Conservation (phyloP, 768 basidiomycete genomes). For the Strobilomyces confusus region DNA sequence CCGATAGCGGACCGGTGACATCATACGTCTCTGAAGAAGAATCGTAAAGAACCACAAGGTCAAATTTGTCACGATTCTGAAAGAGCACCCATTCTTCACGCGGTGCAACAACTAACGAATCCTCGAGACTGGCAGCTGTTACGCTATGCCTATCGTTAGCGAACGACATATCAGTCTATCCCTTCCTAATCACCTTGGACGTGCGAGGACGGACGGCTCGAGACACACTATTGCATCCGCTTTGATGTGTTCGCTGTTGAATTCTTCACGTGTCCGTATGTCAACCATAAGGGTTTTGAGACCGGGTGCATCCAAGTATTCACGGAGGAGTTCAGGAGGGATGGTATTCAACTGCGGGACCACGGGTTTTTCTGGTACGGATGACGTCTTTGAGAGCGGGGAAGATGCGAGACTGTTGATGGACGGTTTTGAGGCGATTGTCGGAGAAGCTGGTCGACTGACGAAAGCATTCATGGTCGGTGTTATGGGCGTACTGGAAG, state of each 20-base stretch:
- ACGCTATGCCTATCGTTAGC: slow-evolving; percentile 44
- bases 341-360: slow-evolving; percentile 61
- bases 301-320: slow-evolving; percentile 49
- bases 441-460: slow-evolving; percentile 63
- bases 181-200: slow-evolving; percentile 52
- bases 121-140: slow-evolving; percentile 63
- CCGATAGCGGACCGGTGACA: slow-evolving; percentile 48
- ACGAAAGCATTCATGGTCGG: slow-evolving; percentile 51
- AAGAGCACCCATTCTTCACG: slow-evolving; percentile 71
- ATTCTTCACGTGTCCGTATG: slow-evolving; percentile 74
- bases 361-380: slow-evolving; percentile 33
- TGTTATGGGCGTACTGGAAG: slow-evolving; percentile 69
- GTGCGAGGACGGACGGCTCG: slow-evolving; percentile 72
- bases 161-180: background rate
- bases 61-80: slow-evolving; percentile 80
- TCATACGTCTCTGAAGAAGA: slow-evolving; percentile 51
- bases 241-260: slow-evolving; percentile 69
- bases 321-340: slow-evolving; percentile 53
- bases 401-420: slow-evolving; percentile 34
- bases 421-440: slow-evolving; percentile 42
- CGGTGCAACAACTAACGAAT: slow-evolving; percentile 68
- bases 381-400: slow-evolving; percentile 30
- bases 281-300: slow-evolving; percentile 74
- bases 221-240: slow-evolving; percentile 72
- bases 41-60: slow-evolving; percentile 86